Conservation (phyloP, 768 basidiomycete genomes). For the Suillus occidentalis region DNA sequence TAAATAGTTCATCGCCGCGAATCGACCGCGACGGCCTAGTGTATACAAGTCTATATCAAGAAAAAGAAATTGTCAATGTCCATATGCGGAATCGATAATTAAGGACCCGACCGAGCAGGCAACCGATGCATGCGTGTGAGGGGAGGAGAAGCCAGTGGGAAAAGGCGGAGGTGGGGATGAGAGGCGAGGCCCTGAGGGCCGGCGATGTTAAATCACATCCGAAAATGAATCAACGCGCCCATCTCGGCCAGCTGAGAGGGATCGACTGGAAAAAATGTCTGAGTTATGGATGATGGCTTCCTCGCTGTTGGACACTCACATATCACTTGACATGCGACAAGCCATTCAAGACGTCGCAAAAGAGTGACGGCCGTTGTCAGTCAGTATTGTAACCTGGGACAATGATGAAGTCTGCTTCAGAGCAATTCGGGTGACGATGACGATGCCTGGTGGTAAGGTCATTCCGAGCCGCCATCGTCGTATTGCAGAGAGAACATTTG, state of each 20-base stretch:
- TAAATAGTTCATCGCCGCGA: not conserved
- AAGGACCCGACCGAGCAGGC: not conserved
- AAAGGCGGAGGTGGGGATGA: not conserved
- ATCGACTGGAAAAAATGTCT: not conserved
- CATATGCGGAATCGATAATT: not conserved
- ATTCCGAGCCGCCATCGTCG: not conserved
- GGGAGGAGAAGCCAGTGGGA: not conserved
- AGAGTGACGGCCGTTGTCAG: not conserved
- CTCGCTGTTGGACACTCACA: not conserved
- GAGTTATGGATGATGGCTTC: not conserved
- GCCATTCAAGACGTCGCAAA: not conserved
- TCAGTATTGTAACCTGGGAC: not conserved
- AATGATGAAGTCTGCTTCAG: not conserved
- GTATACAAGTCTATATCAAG: not conserved
- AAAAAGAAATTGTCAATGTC: not conserved
- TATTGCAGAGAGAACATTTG: not conserved
- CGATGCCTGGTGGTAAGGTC: not conserved
- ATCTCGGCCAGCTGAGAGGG: not conserved
- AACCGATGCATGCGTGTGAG: not conserved
- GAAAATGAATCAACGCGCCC: not conserved
- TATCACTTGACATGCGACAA: not conserved
- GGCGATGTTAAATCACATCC: too few species aligned
- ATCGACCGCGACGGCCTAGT: not conserved
- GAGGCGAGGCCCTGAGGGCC: too few species aligned
- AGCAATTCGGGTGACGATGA: not conserved